These are phyloP conservation scores for Cenchrus purpureus DNA, from an alignment of 176 grass and related monocot species.

Conservation along the genomic window DNA sequence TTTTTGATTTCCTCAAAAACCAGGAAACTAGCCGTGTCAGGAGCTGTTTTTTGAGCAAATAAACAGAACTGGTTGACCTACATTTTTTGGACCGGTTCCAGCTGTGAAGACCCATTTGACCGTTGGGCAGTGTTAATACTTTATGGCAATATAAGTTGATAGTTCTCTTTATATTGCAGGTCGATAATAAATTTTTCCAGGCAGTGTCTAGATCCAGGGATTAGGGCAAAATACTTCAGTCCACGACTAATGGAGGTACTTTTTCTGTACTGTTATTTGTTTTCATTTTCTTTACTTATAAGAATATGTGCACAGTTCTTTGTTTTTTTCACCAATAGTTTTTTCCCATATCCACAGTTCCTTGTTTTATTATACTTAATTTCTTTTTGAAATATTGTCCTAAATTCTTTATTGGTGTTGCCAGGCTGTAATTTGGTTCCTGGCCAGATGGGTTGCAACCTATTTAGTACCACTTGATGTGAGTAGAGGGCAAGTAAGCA, in stretches of 20 bases:
- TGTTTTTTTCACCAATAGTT: constrained; percentile 30
- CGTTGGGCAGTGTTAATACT: constrained; percentile 12
- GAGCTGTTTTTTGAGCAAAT: background rate
- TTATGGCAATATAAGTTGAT: constrained; percentile 11
- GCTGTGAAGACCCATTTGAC: background rate
- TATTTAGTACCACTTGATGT: constrained; percentile 90
- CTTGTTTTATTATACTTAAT: constrained; percentile 12
- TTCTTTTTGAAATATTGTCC: constrained; percentile 11
- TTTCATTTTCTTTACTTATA: constrained; percentile 23
- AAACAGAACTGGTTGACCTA: background rate
- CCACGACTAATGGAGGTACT: constrained; percentile 94
- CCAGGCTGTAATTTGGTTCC: constrained; percentile 89
- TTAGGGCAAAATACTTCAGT: constrained; percentile 91
- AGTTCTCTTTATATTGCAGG: constrained; percentile 59
- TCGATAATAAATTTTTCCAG: constrained; percentile 88
- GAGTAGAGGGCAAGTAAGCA: constrained; percentile 63
- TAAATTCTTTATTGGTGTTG: constrained; percentile 57
- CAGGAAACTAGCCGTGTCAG: background rate
- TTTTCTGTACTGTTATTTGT: constrained; percentile 28
- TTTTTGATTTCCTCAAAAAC: background rate
- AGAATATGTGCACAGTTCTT: background rate
- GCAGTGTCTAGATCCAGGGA: constrained; percentile 82
- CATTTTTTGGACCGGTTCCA: background rate
- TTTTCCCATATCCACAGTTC: background rate
- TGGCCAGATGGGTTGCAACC: constrained; percentile 94